A percentile compares a stretch with the other conserved stretches of the same genome.
Evolutionary conservation across 2,329 filamentous ascomycete species (phyloP).

Genomic region (Paecilomyces niveus): DNA sequence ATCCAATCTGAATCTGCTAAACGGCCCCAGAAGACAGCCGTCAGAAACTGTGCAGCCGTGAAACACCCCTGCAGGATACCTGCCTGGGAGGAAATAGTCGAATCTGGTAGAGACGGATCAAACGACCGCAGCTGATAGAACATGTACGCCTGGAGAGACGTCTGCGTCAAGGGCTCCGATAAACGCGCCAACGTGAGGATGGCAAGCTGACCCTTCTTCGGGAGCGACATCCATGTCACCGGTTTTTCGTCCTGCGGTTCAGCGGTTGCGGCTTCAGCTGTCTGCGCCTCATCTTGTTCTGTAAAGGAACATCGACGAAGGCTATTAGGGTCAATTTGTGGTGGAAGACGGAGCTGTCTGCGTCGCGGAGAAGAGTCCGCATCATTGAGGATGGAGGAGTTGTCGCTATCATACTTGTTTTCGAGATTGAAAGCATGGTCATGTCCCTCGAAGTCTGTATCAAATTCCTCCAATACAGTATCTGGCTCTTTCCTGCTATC

Average conservation of each 20-base stretch:
- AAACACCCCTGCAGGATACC: slow-evolving; percentile 74
- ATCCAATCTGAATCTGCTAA: slow-evolving; percentile 57
- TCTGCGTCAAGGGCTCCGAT: slow-evolving; percentile 76
- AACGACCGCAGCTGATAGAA: slow-evolving; percentile 87
- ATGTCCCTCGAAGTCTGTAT: neutral
- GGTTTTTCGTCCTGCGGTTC: slow-evolving; percentile 29
- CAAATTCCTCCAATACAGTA: neutral
- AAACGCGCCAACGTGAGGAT: slow-evolving; percentile 72
- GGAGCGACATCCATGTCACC: slow-evolving; percentile 65
- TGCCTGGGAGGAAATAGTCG: slow-evolving; percentile 66
- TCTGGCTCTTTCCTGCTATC: neutral
- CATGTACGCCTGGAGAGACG: slow-evolving; percentile 70
- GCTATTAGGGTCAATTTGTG: neutral
- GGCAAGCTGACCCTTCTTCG: slow-evolving; percentile 67
- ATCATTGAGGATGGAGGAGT: neutral
- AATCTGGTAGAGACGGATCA: slow-evolving; percentile 49
- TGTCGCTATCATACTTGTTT: neutral
- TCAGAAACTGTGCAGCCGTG: slow-evolving; percentile 73
- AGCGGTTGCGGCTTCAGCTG: neutral
- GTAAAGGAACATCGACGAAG: neutral
- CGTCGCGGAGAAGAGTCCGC: neutral
- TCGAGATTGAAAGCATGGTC: neutral
- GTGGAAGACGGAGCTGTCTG: neutral
- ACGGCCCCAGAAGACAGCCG: slow-evolving; percentile 75
- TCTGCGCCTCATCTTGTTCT: neutral